Evolutionary conservation across 371 early-diverging fungal genomes (phyloP), one percentile per base, ranked within the genome.

Genomic region (Rhizomucor miehei): DNA sequence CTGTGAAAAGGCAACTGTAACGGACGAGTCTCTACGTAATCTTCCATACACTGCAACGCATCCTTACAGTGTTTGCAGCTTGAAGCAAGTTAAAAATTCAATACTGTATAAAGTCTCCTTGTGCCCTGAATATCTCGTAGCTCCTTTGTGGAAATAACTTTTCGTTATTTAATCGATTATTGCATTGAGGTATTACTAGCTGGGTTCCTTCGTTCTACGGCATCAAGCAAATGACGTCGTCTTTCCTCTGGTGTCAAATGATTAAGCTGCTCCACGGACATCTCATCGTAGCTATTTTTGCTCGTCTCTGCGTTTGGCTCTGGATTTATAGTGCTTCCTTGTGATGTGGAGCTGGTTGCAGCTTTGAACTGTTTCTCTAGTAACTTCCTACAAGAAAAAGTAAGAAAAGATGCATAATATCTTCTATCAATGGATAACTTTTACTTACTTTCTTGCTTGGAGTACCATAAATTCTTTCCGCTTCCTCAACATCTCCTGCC

Each of bases 391-490:
- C 19, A 24, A 6, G 10, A 17, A 17, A 23, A 25, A 29, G 21
- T 24, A 40, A 20, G 44, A 16, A 46, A 20, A 5, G 1, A 36
- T 56, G 21, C 12, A 14, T 23, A 48, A 40, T 6, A 4, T 14
- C 17, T 10, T 39, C 9, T 13, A 40, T 50, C 20, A 38, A 13
- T 9, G 49, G 13, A 5, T 45, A n/a, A n/a, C 3, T 4, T 21
- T 3, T 14, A 63, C 75, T 62, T 73, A 84, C 88, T 84, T 85
- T 67, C 92, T 84, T 24, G 94, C 94, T 68, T 90, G 88, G 52
- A 88, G 70, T 11, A 94, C 81, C 93, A 94, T 93, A 60, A 80
- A 86, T 62, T 92, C 93, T 68, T 94, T 94, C 44, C 91, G 81
- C 48, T 81, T 84, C 60, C 81, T 79, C 55, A 94, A 77, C 37